Evolutionary conservation across 1,284 basidiomycete genomes (phyloP).

Genomic region (Pseudozyma hubeiensis): DNA sequence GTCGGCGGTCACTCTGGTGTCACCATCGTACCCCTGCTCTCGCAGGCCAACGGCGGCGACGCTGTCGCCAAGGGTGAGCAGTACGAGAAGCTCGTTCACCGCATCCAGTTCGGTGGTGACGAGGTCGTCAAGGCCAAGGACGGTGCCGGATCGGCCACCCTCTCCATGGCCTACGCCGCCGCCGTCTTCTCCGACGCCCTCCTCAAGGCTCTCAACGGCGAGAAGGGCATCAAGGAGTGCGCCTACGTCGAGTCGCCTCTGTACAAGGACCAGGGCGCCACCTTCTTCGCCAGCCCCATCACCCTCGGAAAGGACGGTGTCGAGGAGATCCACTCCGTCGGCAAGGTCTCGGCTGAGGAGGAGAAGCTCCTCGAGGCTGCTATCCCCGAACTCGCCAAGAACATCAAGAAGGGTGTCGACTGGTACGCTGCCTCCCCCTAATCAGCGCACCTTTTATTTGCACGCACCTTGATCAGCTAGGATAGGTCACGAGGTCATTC

Average conservation of each 20-base stretch:
- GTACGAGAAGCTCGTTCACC: conserved; percentile 73
- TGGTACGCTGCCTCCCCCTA: conserved; percentile 63
- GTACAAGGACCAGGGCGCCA: conserved; percentile 78
- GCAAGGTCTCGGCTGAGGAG: conserved; percentile 65
- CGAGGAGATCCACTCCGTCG: conserved; percentile 65
- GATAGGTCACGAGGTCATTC: not conserved
- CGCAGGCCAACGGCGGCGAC: conserved; percentile 81
- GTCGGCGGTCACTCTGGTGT: conserved; percentile 96
- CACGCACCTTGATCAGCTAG: not conserved
- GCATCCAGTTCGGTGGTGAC: conserved; percentile 96
- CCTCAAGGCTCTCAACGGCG: conserved; percentile 86
- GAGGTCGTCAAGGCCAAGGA: conserved; percentile 94
- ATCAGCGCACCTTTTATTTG: not conserved
- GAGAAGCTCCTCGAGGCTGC: conserved; percentile 68
- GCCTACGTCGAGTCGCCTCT: conserved; percentile 85
- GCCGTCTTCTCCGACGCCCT: conserved; percentile 76
- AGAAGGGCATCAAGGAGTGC: conserved; percentile 85
- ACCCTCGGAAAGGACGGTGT: conserved; percentile 66
- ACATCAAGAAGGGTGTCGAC: conserved; percentile 68
- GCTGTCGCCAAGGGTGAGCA: conserved; percentile 72
- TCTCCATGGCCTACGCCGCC: conserved; percentile 85
- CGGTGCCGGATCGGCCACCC: conserved; percentile 84
- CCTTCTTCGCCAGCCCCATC: conserved; percentile 68
- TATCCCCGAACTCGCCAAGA: conserved; percentile 67
- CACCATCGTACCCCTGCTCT: conserved; percentile 95